Conservation (phyloP, 2,329 filamentous ascomycete species). For the Colletotrichum australisinense region DNA sequence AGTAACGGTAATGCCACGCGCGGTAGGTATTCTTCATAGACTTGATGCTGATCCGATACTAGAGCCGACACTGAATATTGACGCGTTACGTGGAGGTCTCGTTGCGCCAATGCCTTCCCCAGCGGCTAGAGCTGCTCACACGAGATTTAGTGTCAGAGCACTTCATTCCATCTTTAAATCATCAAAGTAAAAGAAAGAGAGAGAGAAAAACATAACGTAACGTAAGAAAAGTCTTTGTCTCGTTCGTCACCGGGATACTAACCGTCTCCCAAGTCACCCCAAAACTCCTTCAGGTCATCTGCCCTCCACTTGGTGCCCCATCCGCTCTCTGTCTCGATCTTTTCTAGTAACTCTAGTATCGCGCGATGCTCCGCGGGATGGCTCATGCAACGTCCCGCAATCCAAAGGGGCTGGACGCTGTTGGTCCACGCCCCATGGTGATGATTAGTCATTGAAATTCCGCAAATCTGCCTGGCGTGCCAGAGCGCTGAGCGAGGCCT, state of each 20-base stretch:
- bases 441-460: constrained; percentile 66
- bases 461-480: constrained; percentile 67
- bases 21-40: constrained; percentile 10
- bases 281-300: constrained; percentile 57
- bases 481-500: constrained; percentile 56
- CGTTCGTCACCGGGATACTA: constrained; percentile 27
- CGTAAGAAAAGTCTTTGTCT: constrained; percentile 1
- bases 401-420: constrained; percentile 67
- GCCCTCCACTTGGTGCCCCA: constrained; percentile 66
- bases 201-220: too few species aligned
- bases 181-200: background rate
- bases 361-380: constrained; percentile 57
- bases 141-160: constrained; percentile 17
- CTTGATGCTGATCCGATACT: constrained; percentile 16
- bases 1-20: background rate
- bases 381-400: constrained; percentile 65
- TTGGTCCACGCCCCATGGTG: constrained; percentile 68
- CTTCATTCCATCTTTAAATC: constrained; percentile 13
- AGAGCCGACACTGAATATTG: constrained; percentile 27
- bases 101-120: constrained; percentile 28
- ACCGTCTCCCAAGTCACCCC: constrained; percentile 43
- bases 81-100: constrained; percentile 31
- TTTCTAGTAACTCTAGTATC: constrained; percentile 56
- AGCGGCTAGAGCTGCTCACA: constrained; percentile 27
- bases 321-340: constrained; percentile 63